A percentile compares a stretch with the other conserved stretches of the same genome.
These are phyloP conservation scores for Forsythia viridissima DNA, from an alignment of 257 asterid species.

Conservation along the genomic window DNA sequence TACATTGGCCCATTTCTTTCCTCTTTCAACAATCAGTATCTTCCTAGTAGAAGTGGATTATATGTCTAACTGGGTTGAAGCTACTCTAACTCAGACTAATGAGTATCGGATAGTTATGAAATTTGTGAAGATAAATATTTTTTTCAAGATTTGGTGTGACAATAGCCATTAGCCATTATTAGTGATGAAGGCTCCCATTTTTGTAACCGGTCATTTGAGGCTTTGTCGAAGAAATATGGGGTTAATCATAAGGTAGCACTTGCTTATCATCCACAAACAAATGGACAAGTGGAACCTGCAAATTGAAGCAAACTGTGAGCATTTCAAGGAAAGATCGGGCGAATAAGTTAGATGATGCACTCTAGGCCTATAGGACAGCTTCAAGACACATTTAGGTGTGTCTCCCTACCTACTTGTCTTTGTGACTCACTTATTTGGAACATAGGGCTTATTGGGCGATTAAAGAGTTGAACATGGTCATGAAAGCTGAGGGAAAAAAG, in stretches of 20 bases:
- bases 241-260: background rate
- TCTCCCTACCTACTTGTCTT: background rate
- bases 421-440: background rate
- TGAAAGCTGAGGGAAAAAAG: background rate
- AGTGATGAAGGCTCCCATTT: background rate
- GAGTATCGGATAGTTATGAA: background rate
- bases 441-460: too few species aligned
- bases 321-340: too few species aligned
- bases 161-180: too few species aligned
- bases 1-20: background rate
- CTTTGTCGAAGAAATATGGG: background rate
- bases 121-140: background rate
- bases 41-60: too few species aligned
- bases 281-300: too few species aligned
- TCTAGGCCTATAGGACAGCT: too few species aligned
- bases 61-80: too few species aligned
- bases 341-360: too few species aligned
- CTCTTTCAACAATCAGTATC: background rate
- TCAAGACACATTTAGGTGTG: background rate
- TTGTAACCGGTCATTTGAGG: background rate
- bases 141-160: background rate
- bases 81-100: background rate
- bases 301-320: too few species aligned
- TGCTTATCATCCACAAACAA: too few species aligned
- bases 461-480: background rate